Percentiles rank a stretch among this genome's conserved stretches.
Conservation (phyloP, 192 early-diverging fungal genomes). For the Rhizoclosmatium globosum region DNA sequence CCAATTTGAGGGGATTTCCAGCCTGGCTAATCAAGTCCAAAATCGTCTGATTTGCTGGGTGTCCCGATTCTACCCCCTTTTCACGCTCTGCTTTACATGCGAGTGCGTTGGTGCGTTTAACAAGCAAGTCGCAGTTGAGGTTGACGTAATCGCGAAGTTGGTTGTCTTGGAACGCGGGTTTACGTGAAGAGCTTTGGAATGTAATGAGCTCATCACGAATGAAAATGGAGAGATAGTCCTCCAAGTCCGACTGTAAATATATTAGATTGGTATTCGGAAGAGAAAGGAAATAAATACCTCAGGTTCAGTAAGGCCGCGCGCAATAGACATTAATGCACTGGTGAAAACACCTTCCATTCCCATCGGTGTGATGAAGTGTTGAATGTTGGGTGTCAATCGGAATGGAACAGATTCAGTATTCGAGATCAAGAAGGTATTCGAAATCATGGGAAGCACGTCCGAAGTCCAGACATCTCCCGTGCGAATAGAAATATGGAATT, state of each 20-base stretch:
- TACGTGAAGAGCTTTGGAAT: constrained; percentile 66
- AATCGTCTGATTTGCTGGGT: constrained; percentile 83
- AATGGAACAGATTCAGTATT: constrained; percentile 93
- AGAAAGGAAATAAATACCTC: constrained; percentile 60
- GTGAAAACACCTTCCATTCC: constrained; percentile 95
- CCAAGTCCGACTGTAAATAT: constrained; percentile 74
- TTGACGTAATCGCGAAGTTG: constrained; percentile 73
- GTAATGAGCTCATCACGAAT: constrained; percentile 92
- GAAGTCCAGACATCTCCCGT: constrained; percentile 88
- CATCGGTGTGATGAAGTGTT: constrained; percentile 91
- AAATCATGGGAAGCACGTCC: constrained; percentile 77
- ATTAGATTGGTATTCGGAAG: neutral
- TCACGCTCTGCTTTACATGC: constrained; percentile 80
- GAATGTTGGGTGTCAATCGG: constrained; percentile 97
- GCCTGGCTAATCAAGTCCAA: constrained; percentile 92
- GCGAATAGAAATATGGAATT: constrained; percentile 84
- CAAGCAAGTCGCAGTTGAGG: constrained; percentile 76
- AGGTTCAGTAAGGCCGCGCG: constrained; percentile 80
- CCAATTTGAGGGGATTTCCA: constrained; percentile 89
- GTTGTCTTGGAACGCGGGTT: constrained; percentile 65
- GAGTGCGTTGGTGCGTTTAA: constrained; percentile 71
- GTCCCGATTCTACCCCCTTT: constrained; percentile 61
- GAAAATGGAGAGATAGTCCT: constrained; percentile 93
- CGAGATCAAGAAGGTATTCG: constrained; percentile 49
- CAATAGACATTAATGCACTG: constrained; percentile 84